These are phyloP conservation scores for Phoma sp. DNA, from an alignment of 2,329 filamentous ascomycete species.

Conservation along the genomic window DNA sequence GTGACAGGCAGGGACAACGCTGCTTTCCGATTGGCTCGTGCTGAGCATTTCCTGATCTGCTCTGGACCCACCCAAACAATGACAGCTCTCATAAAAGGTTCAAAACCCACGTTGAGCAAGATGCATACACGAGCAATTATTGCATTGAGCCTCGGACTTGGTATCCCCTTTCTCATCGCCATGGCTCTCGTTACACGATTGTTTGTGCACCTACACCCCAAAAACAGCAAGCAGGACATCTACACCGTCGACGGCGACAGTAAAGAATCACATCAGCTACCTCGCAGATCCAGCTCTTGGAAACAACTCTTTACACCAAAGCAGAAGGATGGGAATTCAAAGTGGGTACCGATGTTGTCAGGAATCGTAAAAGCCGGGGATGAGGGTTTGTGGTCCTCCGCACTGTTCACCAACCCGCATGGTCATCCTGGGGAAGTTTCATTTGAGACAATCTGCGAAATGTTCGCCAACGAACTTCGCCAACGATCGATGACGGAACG, in stretches of 20 bases:
- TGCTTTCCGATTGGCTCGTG: conserved; percentile 37
- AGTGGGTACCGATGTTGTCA: conserved; percentile 38
- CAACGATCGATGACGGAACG: conserved; percentile 29
- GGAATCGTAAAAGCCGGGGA: conserved; percentile 45
- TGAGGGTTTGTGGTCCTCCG: conserved; percentile 37
- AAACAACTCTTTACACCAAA: conserved; percentile 31
- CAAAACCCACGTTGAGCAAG: conserved; percentile 6
- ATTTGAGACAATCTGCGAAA: conserved; percentile 36
- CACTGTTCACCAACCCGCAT: conserved; percentile 35
- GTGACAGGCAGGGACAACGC: conserved; percentile 32
- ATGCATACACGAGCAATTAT: conserved; percentile 24
- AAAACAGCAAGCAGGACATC: conserved; percentile 20
- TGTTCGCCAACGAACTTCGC: conserved; percentile 36
- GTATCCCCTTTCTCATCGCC: conserved; percentile 21
- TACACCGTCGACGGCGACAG: conserved; percentile 22
- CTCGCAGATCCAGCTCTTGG: conserved; percentile 28
- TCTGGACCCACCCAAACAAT: conserved; percentile 25
- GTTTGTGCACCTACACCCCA: conserved; percentile 34
- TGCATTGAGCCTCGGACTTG: conserved; percentile 24
- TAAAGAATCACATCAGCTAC: conserved; percentile 22
- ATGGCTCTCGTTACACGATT: conserved; percentile 43
- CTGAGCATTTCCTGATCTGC: conserved; percentile 13
- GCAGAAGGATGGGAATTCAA: conserved; percentile 18
- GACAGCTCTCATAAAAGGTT: conserved; percentile 31
- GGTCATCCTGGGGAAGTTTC: conserved; percentile 31